Conservation (phyloP, 768 basidiomycete species). For the Tephrocybe rancida region DNA sequence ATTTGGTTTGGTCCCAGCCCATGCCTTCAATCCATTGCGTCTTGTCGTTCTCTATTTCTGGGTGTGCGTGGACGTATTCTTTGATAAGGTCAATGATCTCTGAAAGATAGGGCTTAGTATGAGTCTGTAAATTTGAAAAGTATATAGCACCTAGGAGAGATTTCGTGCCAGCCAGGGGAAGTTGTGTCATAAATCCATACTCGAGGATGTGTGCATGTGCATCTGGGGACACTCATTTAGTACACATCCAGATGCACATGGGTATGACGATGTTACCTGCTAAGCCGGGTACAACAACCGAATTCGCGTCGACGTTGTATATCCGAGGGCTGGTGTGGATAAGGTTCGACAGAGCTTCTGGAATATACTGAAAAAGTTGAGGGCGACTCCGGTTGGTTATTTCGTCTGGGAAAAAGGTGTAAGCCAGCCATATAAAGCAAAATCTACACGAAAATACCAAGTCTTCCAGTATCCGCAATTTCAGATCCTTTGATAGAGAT, state of each 20-base stretch:
- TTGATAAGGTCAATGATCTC: slow-evolving; percentile 68
- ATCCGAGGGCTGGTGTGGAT: slow-evolving; percentile 8
- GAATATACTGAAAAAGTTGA: slow-evolving; percentile 2
- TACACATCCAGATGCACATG: no score
- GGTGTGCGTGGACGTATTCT: slow-evolving; percentile 56
- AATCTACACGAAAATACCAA: slow-evolving; percentile 33
- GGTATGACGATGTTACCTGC: slow-evolving; percentile 45
- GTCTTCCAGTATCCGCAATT: slow-evolving; percentile 50
- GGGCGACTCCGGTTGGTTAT: slow-evolving; percentile 7
- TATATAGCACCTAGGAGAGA: slow-evolving; percentile 57
- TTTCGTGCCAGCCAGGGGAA: slow-evolving; percentile 58
- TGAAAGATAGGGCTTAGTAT: slow-evolving; percentile 22
- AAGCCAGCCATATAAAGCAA: background rate
- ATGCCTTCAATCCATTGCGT: slow-evolving; percentile 79
- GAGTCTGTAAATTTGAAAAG: no score
- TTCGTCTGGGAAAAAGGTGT: slow-evolving; percentile 13
- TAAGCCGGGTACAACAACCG: slow-evolving; percentile 72
- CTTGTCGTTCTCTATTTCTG: slow-evolving; percentile 54
- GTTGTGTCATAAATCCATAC: slow-evolving; percentile 71
- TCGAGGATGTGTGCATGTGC: slow-evolving; percentile 79
- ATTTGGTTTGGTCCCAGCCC: slow-evolving; percentile 94
- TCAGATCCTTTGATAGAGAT: slow-evolving; percentile 51
- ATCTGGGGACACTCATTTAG: slow-evolving; percentile 41
- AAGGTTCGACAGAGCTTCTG: slow-evolving; percentile 8
- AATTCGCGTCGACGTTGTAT: slow-evolving; percentile 22